phyloP scores from a whole-genome alignment of 352 stramenopile genomes.

The Globisporangium uncinulatum region DNA sequence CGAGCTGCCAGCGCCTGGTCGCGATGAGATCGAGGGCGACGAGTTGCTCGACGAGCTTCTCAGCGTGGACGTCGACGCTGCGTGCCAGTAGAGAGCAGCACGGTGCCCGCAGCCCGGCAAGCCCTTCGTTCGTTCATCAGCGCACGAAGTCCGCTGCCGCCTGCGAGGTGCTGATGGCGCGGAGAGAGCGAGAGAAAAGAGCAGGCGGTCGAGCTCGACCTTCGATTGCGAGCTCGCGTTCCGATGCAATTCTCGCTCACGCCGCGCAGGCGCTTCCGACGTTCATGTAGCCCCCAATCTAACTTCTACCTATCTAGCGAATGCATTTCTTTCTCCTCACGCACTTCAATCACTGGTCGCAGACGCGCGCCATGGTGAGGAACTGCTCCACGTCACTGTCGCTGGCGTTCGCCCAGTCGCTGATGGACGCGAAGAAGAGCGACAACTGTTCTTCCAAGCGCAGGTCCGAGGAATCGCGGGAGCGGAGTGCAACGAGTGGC shows the following conservation, averaged over 20 bases:
- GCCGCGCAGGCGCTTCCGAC: neutral
- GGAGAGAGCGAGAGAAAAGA: neutral
- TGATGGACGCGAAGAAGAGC: slow-evolving; percentile 41
- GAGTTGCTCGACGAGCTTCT: slow-evolving; percentile 44
- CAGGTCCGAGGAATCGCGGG: slow-evolving; percentile 18
- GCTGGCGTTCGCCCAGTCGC: slow-evolving; percentile 38
- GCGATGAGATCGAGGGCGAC: slow-evolving; percentile 14
- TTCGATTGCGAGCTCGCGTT: neutral
- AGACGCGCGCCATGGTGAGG: slow-evolving; percentile 42
- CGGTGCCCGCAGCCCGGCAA: too few relatives aligned
- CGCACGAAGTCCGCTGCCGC: neutral
- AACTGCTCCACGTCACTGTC: slow-evolving; percentile 45
- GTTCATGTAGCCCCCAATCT: slow-evolving; percentile 2
- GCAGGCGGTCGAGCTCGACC: neutral
- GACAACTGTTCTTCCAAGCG: slow-evolving; percentile 37
- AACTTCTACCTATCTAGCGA: slow-evolving; percentile 6
- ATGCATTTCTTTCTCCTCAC: slow-evolving; percentile 12
- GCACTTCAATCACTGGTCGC: slow-evolving; percentile 15
- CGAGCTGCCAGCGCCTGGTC: slow-evolving; percentile 19
- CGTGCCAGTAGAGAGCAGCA: slow-evolving; percentile 3
- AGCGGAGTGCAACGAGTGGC: slow-evolving; percentile 19
- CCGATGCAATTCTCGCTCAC: neutral
- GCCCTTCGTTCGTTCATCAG: too few relatives aligned
- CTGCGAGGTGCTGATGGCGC: neutral
- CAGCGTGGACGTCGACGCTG: slow-evolving; percentile 43